phyloP scores from a whole-genome alignment of 768 basidiomycete species.

The Agaricus blazei region DNA sequence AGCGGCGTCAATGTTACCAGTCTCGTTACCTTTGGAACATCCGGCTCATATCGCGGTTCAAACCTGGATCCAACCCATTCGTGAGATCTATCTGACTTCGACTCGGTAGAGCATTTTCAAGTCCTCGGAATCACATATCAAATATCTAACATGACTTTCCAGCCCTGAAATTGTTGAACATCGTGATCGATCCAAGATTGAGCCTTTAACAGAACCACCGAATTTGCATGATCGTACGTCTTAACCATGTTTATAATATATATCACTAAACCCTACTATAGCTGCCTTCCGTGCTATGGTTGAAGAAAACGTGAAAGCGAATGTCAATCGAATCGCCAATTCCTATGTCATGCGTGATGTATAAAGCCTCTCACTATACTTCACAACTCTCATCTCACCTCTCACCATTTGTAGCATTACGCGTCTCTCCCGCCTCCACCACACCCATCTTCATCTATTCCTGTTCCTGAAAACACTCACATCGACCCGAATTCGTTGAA shows the following conservation, averaged over 20 bases:
- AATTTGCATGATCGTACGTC: conserved; percentile 26
- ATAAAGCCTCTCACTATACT: neutral
- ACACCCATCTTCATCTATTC: neutral
- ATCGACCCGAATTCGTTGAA: conserved; percentile 4
- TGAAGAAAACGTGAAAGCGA: conserved; percentile 36
- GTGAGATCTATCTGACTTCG: conserved; percentile 29
- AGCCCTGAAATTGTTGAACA: conserved; percentile 32
- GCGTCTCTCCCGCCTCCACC: conserved; percentile 12
- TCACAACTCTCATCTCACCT: neutral
- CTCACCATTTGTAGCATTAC: conserved; percentile 15
- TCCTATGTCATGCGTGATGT: conserved; percentile 26
- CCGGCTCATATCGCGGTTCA: conserved; percentile 28
- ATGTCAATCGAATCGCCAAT: conserved; percentile 22
- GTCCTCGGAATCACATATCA: neutral
- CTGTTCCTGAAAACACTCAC: neutral
- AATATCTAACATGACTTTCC: neutral
- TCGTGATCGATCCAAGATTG: conserved; percentile 18
- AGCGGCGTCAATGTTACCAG: conserved; percentile 21
- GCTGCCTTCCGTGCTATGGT: conserved; percentile 38
- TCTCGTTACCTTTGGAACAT: conserved; percentile 6
- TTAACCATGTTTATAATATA: neutral
- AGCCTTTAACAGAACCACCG: conserved; percentile 18
- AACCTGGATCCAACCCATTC: conserved; percentile 36
- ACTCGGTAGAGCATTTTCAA: conserved; percentile 20
- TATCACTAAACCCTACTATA: conserved; percentile 10